Percentiles rank a stretch among this genome's conserved stretches.
phyloP scores from a whole-genome alignment of 768 basidiomycete species.

The Saitozyma sp. region DNA sequence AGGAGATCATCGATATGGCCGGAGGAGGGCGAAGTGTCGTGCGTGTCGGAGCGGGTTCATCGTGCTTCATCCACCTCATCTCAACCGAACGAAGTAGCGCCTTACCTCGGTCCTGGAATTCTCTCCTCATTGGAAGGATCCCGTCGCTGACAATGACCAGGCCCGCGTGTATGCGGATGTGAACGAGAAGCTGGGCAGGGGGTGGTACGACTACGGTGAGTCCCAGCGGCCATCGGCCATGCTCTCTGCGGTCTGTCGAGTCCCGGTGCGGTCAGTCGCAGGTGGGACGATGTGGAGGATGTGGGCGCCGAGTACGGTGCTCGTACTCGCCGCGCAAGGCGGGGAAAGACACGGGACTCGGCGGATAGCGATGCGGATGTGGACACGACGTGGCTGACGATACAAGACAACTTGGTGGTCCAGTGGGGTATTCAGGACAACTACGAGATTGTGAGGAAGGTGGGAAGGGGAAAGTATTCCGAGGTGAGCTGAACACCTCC shows the following conservation, averaged over 20 bases:
- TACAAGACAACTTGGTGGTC: constrained; percentile 81
- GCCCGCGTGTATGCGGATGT: constrained; percentile 73
- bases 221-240: constrained; percentile 3
- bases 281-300: background rate
- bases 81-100: no score
- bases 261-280: background rate
- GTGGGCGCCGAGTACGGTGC: no score
- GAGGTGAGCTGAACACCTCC: constrained; percentile 65
- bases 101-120: no score
- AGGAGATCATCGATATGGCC: no score
- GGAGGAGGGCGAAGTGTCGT: no score
- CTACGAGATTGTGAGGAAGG: constrained; percentile 96
- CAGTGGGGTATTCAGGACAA: constrained; percentile 97
- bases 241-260: background rate
- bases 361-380: no score
- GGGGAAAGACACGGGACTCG: no score
- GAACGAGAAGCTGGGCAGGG: constrained; percentile 78
- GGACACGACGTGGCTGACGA: background rate
- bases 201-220: constrained; percentile 95
- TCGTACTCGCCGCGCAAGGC: no score
- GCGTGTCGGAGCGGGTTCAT: no score
- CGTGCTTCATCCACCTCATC: no score
- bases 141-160: constrained; percentile 10
- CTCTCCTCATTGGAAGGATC: no score
- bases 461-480: constrained; percentile 91